A percentile compares a stretch with the other conserved stretches of the same genome.
These are phyloP conservation scores for Lyophyllum atratum DNA, from an alignment of 768 basidiomycete species.

Conservation along the genomic window DNA sequence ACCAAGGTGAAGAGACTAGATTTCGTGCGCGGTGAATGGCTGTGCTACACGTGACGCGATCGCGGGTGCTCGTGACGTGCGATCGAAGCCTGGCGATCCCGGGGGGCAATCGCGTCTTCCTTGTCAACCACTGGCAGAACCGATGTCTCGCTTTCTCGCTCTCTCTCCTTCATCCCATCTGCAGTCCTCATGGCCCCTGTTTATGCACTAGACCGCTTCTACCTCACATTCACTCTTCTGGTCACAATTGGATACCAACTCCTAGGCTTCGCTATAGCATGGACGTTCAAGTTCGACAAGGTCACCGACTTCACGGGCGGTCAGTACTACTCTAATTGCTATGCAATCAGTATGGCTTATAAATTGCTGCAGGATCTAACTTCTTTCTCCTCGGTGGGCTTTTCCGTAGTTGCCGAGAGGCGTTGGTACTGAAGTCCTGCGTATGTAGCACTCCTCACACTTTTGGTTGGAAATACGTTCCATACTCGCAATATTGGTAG, in stretches of 20 bases:
- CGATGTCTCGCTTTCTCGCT: not conserved
- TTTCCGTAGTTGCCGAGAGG: not conserved
- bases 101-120: too few species aligned
- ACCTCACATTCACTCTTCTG: conserved; percentile 50
- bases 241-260: conserved; percentile 62
- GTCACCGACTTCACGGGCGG: conserved; percentile 71
- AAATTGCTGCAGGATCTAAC: conserved; percentile 49
- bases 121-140: too few species aligned
- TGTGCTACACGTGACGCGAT: too few species aligned
- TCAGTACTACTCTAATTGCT: conserved; percentile 21
- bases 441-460: conserved; percentile 55
- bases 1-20: too few species aligned
- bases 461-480: conserved; percentile 63
- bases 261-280: conserved; percentile 64
- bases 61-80: too few species aligned
- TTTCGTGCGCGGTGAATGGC: too few species aligned
- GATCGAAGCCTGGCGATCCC: too few species aligned
- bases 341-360: not conserved
- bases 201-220: conserved; percentile 50
- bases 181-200: conserved; percentile 32
- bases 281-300: conserved; percentile 73
- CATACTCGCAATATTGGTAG: conserved; percentile 54
- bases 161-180: not conserved
- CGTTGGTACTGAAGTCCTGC: not conserved
- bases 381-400: conserved; percentile 60